Evolutionary conservation across 139 green algal species (phyloP).

Genomic region (Chlorella ohadii): DNA sequence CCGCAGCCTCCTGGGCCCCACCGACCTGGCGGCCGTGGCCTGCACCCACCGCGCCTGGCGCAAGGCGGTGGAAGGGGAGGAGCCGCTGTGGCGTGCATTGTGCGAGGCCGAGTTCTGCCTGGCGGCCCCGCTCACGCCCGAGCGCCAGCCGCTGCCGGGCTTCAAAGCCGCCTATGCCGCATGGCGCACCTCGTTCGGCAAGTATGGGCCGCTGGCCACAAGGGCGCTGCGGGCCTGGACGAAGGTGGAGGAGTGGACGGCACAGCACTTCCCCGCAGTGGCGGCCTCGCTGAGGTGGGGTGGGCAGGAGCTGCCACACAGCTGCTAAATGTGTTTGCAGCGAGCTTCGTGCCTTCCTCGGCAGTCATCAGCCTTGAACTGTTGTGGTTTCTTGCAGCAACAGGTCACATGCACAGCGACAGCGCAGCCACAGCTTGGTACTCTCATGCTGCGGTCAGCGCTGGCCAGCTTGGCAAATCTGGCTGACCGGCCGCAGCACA

Average conservation of each 20-base stretch:
- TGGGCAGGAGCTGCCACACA: too few species aligned
- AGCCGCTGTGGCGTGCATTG: conserved; percentile 15
- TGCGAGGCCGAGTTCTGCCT: conserved; percentile 1
- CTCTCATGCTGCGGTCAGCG: too few species aligned
- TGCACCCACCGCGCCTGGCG: conserved; percentile 27
- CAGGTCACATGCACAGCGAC: too few species aligned
- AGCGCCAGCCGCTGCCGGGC: not conserved
- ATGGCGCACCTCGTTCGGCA: conserved; percentile 18
- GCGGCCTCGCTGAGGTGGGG: conserved; percentile 1
- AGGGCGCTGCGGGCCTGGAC: conserved; percentile 32
- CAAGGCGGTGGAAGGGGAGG: not conserved
- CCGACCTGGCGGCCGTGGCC: conserved; percentile 1
- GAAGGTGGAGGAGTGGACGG: conserved; percentile 22
- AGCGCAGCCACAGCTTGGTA: too few species aligned
- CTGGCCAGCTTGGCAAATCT: too few species aligned
- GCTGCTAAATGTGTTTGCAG: too few species aligned
- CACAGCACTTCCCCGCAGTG: conserved; percentile 15
- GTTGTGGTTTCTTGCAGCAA: too few species aligned
- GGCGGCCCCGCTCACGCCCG: not conserved
- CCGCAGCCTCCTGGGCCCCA: conserved; percentile 2
- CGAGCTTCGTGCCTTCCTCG: too few species aligned
- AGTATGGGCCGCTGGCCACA: conserved; percentile 22
- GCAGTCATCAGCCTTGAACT: too few species aligned
- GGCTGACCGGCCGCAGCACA: too few species aligned
- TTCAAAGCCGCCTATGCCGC: conserved; percentile 13